These are phyloP conservation scores for Lodderomyces elongisporus DNA, from an alignment of 1,139 yeast genomes.

Conservation along the genomic window DNA sequence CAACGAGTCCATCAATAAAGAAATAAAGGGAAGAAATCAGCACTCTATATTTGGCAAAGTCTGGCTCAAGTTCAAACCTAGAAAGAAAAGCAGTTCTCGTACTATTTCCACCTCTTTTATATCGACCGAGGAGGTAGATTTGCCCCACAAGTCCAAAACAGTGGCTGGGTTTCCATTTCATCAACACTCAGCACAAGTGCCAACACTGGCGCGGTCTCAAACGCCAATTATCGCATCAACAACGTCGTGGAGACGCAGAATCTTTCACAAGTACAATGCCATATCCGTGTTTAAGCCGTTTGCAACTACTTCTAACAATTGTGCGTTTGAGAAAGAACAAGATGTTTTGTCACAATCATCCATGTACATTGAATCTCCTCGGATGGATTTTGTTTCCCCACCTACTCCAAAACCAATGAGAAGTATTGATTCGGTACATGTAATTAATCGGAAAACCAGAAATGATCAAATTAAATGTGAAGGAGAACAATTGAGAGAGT, in stretches of 20 bases:
- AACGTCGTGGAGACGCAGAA: neutral
- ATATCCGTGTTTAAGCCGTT: neutral
- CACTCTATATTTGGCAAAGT: neutral
- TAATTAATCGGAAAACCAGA: too few species aligned
- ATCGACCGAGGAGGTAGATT: neutral
- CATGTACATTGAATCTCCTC: too few species aligned
- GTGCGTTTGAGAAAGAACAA: too few species aligned
- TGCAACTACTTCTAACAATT: too few species aligned
- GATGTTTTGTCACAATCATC: too few species aligned
- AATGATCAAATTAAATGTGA: neutral
- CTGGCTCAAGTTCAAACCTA: neutral
- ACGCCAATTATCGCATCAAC: neutral
- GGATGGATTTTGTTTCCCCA: constrained; percentile 10
- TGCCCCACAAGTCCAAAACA: neutral
- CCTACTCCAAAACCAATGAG: constrained; percentile 6
- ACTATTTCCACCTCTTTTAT: too few species aligned
- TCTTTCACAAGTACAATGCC: neutral
- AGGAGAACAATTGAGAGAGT: too few species aligned
- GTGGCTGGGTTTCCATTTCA: neutral
- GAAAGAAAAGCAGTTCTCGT: neutral
- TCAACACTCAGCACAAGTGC: too few species aligned
- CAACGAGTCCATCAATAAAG: neutral
- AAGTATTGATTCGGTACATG: constrained; percentile 8
- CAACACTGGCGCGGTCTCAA: neutral
- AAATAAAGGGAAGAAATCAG: neutral